Evolutionary conservation across 805 yeast species (phyloP).

Genomic region (Yarrowia phangngaensis): DNA sequence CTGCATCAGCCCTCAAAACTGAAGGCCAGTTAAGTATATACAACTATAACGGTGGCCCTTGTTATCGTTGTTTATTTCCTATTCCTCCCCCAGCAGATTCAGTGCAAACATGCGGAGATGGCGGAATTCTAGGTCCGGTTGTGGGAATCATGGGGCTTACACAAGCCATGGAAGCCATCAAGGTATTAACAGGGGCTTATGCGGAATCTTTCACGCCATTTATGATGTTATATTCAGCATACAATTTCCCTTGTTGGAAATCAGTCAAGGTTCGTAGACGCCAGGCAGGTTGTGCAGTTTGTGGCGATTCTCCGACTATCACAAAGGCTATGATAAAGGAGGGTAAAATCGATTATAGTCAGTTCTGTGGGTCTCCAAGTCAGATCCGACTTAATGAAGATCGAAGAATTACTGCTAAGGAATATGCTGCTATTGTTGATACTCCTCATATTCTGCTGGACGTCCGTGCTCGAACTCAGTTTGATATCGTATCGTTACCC

Average conservation of each 20-base stretch:
- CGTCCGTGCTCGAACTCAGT: constrained; percentile 80
- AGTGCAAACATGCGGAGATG: constrained; percentile 83
- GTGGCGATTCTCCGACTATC: constrained; percentile 55
- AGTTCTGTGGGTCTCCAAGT: constrained; percentile 64
- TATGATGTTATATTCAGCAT: constrained; percentile 53
- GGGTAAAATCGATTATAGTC: constrained; percentile 56
- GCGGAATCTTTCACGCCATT: constrained; percentile 57
- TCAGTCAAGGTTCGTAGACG: constrained; percentile 75
- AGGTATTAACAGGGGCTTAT: constrained; percentile 60
- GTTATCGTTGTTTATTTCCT: constrained; percentile 92
- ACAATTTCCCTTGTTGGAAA: constrained; percentile 53
- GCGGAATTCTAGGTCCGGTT: constrained; percentile 94
- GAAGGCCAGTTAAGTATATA: constrained; percentile 86
- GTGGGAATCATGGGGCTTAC: constrained; percentile 85
- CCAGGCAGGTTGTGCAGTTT: constrained; percentile 56
- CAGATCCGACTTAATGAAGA: constrained; percentile 46
- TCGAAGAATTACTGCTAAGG: constrained; percentile 50
- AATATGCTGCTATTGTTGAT: constrained; percentile 34
- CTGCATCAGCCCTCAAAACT: constrained; percentile 86
- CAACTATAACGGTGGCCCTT: constrained; percentile 75
- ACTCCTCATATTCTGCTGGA: constrained; percentile 51
- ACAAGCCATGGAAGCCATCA: constrained; percentile 86
- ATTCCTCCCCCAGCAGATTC: constrained; percentile 80
- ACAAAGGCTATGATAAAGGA: constrained; percentile 46
- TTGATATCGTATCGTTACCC: constrained; percentile 57